phyloP scores from a whole-genome alignment of 208 protist genomes.

The Vickermania spadyakhi region DNA sequence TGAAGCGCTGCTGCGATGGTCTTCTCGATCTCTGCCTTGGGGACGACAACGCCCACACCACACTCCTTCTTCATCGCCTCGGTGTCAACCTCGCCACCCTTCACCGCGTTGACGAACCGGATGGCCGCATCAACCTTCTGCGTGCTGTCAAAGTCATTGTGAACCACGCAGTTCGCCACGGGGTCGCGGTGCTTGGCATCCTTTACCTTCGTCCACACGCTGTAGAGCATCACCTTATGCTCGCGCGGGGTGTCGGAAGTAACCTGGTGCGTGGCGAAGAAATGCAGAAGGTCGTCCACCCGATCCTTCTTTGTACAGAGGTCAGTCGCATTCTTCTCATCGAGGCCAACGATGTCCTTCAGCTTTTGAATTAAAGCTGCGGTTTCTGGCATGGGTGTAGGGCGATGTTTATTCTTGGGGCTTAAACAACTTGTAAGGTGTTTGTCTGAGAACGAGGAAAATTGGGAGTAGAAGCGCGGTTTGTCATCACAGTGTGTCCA shows the following conservation, averaged over 20 bases:
- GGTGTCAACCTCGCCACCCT: slow-evolving; percentile 21
- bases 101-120: slow-evolving; percentile 54
- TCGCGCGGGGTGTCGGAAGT: slow-evolving; percentile 42
- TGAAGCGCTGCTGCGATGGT: slow-evolving; percentile 47
- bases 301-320: slow-evolving; percentile 80
- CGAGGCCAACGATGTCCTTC: slow-evolving; percentile 72
- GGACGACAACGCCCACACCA: slow-evolving; percentile 68
- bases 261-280: slow-evolving; percentile 52
- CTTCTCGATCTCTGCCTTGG: slow-evolving; percentile 25
- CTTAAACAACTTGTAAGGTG: no score
- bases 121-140: slow-evolving; percentile 83
- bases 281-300: slow-evolving; percentile 68
- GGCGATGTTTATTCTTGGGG: no score
- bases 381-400: slow-evolving; percentile 3
- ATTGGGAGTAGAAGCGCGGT: no score
- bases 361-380: slow-evolving; percentile 34
- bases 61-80: slow-evolving; percentile 49
- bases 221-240: slow-evolving; percentile 83
- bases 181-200: slow-evolving; percentile 48
- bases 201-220: slow-evolving; percentile 82
- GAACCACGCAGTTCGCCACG: slow-evolving; percentile 45
- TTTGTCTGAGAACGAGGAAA: no score
- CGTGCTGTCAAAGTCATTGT: slow-evolving; percentile 60
- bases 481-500: no score
- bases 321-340: slow-evolving; percentile 84